Conservation (phyloP, 1,284 basidiomycete genomes). For the Cryptococcus sp. region DNA sequence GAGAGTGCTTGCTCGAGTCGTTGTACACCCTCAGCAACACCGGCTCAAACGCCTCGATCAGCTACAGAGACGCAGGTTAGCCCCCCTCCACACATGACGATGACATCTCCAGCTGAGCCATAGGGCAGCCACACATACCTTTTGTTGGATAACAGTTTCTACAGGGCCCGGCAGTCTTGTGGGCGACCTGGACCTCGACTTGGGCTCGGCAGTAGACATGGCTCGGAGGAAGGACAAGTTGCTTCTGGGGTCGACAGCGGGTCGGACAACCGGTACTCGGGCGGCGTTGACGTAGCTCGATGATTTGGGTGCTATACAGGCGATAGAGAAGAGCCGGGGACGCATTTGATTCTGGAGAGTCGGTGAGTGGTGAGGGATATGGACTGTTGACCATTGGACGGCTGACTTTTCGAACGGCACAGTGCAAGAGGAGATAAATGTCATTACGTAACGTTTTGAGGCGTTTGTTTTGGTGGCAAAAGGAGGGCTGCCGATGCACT, state of each 20-base stretch:
- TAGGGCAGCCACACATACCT: constrained; percentile 28
- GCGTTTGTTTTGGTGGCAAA: not conserved
- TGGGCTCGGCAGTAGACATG: constrained; percentile 10
- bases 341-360: not conserved
- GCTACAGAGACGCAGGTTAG: constrained; percentile 18
- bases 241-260: too few relatives aligned
- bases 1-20: constrained; percentile 48
- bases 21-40: constrained; percentile 45
- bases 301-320: not conserved
- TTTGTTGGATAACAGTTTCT: constrained; percentile 44
- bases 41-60: constrained; percentile 44
- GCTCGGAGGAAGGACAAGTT: not conserved
- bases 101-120: too few relatives aligned
- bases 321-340: not conserved
- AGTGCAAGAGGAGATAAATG: not conserved
- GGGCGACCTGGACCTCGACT: constrained; percentile 12
- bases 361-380: not conserved
- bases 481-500: not conserved
- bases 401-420: not conserved
- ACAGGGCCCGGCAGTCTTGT: constrained; percentile 46
- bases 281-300: too few relatives aligned
- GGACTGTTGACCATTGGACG: not conserved
- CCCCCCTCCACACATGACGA: not conserved
- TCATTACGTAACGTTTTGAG: not conserved
- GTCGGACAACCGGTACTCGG: too few relatives aligned